These are phyloP conservation scores for Cryphonectria nitschkei DNA, from an alignment of 2,329 filamentous ascomycete species.

Conservation along the genomic window DNA sequence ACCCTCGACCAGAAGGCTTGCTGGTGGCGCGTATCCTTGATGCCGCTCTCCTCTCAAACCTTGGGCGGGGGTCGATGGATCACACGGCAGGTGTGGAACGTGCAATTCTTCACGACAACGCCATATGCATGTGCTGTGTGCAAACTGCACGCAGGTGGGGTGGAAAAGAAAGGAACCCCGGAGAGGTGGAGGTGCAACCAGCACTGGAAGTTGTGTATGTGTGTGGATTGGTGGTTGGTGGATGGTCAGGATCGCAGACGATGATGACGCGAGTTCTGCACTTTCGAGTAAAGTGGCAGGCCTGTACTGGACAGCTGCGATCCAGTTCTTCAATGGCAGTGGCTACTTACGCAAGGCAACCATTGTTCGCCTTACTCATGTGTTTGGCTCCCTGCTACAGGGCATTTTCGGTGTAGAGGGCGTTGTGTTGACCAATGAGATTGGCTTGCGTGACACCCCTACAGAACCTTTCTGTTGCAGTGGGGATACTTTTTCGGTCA, in stretches of 20 bases:
- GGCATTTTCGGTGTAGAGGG: neutral
- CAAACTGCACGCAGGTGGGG: neutral
- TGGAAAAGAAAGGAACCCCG: neutral
- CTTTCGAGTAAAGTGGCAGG: neutral
- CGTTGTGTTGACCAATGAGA: neutral
- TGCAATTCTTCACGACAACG: constrained; percentile 2
- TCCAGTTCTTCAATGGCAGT: neutral
- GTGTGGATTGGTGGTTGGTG: neutral
- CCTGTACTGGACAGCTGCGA: neutral
- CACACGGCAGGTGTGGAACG: constrained; percentile 3
- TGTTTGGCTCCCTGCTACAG: neutral
- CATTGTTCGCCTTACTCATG: neutral
- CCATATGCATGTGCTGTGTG: constrained; percentile 3
- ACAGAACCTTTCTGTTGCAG: neutral
- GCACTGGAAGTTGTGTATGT: neutral
- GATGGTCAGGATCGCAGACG: constrained; percentile 3
- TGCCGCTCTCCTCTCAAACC: neutral
- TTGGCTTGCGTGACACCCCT: neutral
- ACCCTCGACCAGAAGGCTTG: neutral
- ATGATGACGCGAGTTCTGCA: neutral
- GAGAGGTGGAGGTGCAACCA: neutral
- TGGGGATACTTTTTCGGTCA: neutral
- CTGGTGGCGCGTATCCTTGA: neutral
- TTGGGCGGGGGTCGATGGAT: neutral
- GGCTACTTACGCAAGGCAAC: neutral